Percentiles rank a stretch among this genome's conserved stretches.
Conservation (phyloP, 192 early-diverging fungal genomes). For the Podila horticola region DNA sequence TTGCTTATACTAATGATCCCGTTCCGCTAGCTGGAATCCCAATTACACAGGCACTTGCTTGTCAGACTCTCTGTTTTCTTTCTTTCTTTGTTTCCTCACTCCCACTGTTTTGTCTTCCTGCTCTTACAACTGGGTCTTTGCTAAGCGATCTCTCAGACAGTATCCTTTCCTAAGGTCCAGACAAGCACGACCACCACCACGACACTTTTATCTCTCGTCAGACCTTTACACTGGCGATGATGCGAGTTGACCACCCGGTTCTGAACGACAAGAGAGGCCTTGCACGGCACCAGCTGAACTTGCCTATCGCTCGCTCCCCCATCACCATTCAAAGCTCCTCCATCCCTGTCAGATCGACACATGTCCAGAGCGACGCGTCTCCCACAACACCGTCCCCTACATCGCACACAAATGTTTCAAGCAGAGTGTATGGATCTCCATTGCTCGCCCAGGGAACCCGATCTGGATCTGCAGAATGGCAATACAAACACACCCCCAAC, state of each 20-base stretch:
- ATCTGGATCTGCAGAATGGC: too few species aligned
- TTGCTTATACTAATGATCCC: too few species aligned
- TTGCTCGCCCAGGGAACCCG: too few species aligned
- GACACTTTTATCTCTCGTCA: not conserved
- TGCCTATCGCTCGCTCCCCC: conserved; percentile 25
- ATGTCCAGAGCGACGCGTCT: not conserved
- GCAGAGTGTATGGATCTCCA: not conserved
- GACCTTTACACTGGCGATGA: not conserved
- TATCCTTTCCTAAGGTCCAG: not conserved
- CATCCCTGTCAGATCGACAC: not conserved
- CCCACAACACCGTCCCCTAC: not conserved
- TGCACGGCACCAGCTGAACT: conserved; percentile 18
- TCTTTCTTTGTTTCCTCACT: not conserved
- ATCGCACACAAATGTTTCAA: not conserved
- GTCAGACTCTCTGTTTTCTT: not conserved
- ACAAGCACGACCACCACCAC: not conserved
- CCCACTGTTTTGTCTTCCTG: too few species aligned
- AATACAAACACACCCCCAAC: too few species aligned
- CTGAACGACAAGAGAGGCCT: conserved; percentile 10
- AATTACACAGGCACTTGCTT: too few species aligned
- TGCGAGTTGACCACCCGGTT: not conserved
- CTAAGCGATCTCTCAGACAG: not conserved
- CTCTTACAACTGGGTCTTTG: too few species aligned
- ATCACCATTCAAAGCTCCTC: conserved; percentile 18
- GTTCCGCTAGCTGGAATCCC: too few species aligned